Percentiles rank a stretch among this genome's conserved stretches.
Evolutionary conservation across 441 rosid genomes (phyloP).

Genomic region (Croton laevigatus): DNA sequence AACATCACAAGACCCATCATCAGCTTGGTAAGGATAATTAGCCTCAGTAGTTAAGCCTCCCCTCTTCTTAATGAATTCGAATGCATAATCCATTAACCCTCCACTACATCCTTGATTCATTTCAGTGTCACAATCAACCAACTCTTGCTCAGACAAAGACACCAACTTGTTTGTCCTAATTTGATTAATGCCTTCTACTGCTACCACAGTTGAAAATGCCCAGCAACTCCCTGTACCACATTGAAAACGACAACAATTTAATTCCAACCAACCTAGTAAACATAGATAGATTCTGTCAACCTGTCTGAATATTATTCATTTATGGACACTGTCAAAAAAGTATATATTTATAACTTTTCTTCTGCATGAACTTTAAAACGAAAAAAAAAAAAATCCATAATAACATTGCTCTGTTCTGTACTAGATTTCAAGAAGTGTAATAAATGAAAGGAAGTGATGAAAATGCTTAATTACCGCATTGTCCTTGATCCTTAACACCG

Average conservation of each 20-base stretch:
- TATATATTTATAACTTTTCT: too few relatives aligned
- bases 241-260: slow-evolving; percentile 4
- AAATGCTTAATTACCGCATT: slow-evolving; percentile 54
- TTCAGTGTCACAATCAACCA: slow-evolving; percentile 72
- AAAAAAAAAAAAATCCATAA: too few relatives aligned
- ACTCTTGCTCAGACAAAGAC: slow-evolving; percentile 74
- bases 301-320: too few relatives aligned
- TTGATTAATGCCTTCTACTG: slow-evolving; percentile 78
- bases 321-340: too few relatives aligned
- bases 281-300: background rate
- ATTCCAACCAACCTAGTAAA: background rate
- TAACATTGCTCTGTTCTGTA: too few relatives aligned
- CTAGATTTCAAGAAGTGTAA: too few relatives aligned
- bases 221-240: slow-evolving; percentile 72
- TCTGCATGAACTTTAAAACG: too few relatives aligned
- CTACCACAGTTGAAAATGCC: slow-evolving; percentile 88
- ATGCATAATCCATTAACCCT: slow-evolving; percentile 82
- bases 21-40: slow-evolving; percentile 57
- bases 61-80: slow-evolving; percentile 58
- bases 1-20: slow-evolving; percentile 44
- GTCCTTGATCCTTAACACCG: slow-evolving; percentile 72
- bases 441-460: background rate
- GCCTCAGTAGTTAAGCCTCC: slow-evolving; percentile 68
- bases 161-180: slow-evolving; percentile 57
- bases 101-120: slow-evolving; percentile 80